Evolutionary conservation across 441 rosid genomes (phyloP).

Genomic region (Theobroma grandiflorum): DNA sequence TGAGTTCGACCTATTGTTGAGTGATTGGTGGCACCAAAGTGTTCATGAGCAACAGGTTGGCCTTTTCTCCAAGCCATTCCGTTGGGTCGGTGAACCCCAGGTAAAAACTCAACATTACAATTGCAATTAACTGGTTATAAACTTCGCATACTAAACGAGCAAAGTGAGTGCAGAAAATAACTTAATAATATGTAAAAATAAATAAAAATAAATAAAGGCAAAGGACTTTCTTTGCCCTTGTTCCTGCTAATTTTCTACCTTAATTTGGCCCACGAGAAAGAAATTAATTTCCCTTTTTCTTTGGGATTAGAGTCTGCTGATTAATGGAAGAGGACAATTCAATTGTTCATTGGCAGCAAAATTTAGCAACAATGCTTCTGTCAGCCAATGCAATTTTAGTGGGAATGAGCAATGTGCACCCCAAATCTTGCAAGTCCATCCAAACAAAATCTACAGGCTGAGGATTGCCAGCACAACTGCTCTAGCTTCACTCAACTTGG

Average conservation of each 20-base stretch:
- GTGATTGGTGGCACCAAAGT: slow-evolving; percentile 87
- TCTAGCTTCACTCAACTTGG: slow-evolving; percentile 79
- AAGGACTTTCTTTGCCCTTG: too few relatives aligned
- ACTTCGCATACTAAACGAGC: too few relatives aligned
- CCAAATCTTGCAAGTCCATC: slow-evolving; percentile 49
- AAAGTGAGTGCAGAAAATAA: too few relatives aligned
- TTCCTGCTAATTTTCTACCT: too few relatives aligned
- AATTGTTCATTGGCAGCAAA: slow-evolving; percentile 71
- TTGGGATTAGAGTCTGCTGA: slow-evolving; percentile 54
- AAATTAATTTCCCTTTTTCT: too few relatives aligned
- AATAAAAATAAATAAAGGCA: too few relatives aligned
- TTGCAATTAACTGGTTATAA: too few relatives aligned
- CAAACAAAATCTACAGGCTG: slow-evolving; percentile 68
- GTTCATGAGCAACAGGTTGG: slow-evolving; percentile 73
- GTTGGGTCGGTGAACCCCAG: slow-evolving; percentile 91
- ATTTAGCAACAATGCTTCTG: slow-evolving; percentile 34
- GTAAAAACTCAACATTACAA: slow-evolving; percentile 27
- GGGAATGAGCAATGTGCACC: slow-evolving; percentile 75
- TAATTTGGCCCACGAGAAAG: too few relatives aligned
- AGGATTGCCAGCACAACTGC: slow-evolving; percentile 79
- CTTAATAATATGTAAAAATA: too few relatives aligned
- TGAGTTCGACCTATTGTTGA: slow-evolving; percentile 65
- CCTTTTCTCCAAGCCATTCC: slow-evolving; percentile 71
- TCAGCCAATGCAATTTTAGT: slow-evolving; percentile 47
- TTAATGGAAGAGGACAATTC: slow-evolving; percentile 88